Conservation (phyloP, 345 rosid genomes). For the Hypericum androsaemum region DNA sequence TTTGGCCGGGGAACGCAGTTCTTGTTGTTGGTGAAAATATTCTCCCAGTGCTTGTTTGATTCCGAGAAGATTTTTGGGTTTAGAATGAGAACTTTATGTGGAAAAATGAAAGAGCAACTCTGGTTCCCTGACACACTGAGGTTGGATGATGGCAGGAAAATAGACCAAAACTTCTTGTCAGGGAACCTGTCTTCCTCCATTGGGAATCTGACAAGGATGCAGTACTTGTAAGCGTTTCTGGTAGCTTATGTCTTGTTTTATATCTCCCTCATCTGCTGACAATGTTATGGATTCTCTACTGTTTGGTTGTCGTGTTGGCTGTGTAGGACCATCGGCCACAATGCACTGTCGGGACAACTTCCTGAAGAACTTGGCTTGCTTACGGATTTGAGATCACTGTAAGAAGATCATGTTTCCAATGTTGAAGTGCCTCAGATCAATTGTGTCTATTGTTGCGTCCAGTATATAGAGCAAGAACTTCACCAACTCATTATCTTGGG, state of each 20-base stretch:
- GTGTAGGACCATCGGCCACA: conserved; percentile 40
- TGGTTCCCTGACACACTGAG: neutral
- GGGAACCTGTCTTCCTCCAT: conserved; percentile 42
- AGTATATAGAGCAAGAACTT: too few species aligned
- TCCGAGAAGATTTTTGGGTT: neutral
- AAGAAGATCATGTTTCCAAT: conserved; percentile 19
- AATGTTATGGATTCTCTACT: neutral
- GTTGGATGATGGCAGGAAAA: conserved; percentile 23
- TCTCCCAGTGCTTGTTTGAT: neutral
- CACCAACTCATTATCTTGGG: too few species aligned
- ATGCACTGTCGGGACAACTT: conserved; percentile 53
- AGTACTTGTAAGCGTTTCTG: conserved; percentile 37
- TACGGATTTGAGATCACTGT: conserved; percentile 38
- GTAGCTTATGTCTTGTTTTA: neutral
- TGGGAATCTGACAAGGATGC: conserved; percentile 43
- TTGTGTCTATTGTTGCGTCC: too few species aligned
- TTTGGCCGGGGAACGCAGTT: too few species aligned
- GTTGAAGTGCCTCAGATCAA: too few species aligned
- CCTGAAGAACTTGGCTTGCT: conserved; percentile 63
- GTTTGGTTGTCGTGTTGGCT: neutral
- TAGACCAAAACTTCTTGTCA: conserved; percentile 38
- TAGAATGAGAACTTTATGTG: too few species aligned
- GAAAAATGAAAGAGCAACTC: too few species aligned
- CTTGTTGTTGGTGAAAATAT: neutral
- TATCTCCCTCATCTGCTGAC: neutral